phyloP scores from a whole-genome alignment of 129 eudicot species.

The Dittrichia graveolens region DNA sequence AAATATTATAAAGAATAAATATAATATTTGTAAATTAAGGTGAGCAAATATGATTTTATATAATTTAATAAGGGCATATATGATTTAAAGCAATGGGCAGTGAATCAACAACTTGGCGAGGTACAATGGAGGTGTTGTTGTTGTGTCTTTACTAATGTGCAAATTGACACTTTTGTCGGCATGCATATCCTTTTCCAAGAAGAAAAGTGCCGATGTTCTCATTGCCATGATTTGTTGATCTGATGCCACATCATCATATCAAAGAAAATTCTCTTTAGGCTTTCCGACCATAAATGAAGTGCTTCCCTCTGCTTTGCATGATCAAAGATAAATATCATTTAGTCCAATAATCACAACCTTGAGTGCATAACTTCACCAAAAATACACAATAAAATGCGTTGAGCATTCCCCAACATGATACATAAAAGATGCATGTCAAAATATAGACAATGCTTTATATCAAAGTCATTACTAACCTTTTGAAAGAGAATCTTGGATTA shows the following conservation, averaged over 20 bases:
- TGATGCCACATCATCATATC: conserved; percentile 39
- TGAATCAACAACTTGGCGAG: conserved; percentile 31
- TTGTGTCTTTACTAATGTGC: conserved; percentile 29
- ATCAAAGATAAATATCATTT: conserved; percentile 3
- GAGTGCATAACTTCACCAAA: no score
- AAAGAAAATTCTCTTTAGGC: conserved; percentile 24
- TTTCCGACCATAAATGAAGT: conserved; percentile 35
- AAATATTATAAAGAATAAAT: no score
- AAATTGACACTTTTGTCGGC: conserved; percentile 34
- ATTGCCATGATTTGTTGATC: conserved; percentile 45
- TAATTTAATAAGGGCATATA: no score
- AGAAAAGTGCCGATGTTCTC: conserved; percentile 49
- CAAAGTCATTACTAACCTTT: not conserved
- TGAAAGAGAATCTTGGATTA: conserved; percentile 7
- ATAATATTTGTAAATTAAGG: no score
- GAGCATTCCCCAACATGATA: not conserved
- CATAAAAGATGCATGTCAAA: not conserved
- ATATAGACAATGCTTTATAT: no score
- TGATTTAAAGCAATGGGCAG: conserved; percentile 44
- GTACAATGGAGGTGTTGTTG: conserved; percentile 28
- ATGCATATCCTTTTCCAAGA: conserved; percentile 25
- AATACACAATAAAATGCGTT: not conserved
- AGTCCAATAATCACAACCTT: not conserved
- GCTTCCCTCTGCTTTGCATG: conserved; percentile 23
- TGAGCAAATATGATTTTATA: conserved; percentile 53